Conservation (phyloP, 2,329 filamentous ascomycete genomes). For the Verticillium isaacii region DNA sequence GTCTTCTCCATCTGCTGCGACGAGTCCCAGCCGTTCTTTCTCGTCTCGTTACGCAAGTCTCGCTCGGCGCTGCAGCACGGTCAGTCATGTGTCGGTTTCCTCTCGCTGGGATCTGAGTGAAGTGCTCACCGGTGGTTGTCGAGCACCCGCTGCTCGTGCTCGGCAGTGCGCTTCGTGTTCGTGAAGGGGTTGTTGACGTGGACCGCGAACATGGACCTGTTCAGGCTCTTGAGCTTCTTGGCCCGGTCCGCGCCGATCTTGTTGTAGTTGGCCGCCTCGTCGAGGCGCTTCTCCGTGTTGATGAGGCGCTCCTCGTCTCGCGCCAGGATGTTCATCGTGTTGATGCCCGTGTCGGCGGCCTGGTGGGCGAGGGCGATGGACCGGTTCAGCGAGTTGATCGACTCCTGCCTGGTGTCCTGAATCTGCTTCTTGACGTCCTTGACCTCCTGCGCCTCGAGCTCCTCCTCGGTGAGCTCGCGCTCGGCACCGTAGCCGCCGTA, state of each 20-base stretch:
- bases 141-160: slow-evolving; percentile 64
- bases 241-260: slow-evolving; percentile 74
- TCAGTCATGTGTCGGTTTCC: background rate
- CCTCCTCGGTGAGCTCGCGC: slow-evolving; percentile 76
- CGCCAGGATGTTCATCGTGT: slow-evolving; percentile 68
- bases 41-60: slow-evolving; percentile 59
- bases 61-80: slow-evolving; percentile 40
- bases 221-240: slow-evolving; percentile 77
- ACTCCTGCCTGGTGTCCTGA: slow-evolving; percentile 70
- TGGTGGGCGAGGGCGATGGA: slow-evolving; percentile 63
- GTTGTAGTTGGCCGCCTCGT: slow-evolving; percentile 72
- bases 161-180: slow-evolving; percentile 56
- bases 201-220: slow-evolving; percentile 86
- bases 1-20: slow-evolving; percentile 50
- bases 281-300: slow-evolving; percentile 78
- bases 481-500: slow-evolving; percentile 60
- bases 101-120: background rate
- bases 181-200: slow-evolving; percentile 78
- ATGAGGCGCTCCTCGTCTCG: slow-evolving; percentile 76
- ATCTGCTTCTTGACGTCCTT: slow-evolving; percentile 66
- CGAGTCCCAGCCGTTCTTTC: slow-evolving; percentile 43
- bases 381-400: slow-evolving; percentile 27
- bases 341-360: slow-evolving; percentile 65
- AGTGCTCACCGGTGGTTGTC: slow-evolving; percentile 51
- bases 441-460: slow-evolving; percentile 69